Conservation (phyloP, 192 early-diverging fungal species). For the Podila epicladia region DNA sequence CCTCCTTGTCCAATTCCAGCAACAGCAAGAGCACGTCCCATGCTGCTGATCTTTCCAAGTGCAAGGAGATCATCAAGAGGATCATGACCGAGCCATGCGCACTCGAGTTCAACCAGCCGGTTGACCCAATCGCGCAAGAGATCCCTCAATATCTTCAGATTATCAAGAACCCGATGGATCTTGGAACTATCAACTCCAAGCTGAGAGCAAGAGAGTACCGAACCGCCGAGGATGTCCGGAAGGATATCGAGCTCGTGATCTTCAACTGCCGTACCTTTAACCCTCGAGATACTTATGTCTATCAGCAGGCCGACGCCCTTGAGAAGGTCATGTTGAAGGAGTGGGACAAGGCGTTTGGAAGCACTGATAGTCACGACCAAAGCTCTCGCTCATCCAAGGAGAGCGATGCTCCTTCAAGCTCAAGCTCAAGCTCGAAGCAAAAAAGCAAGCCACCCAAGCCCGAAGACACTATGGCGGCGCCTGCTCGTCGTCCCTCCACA, state of each 20-base stretch:
- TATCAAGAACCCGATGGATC: constrained; percentile 79
- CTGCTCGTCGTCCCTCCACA: background rate
- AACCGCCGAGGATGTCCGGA: constrained; percentile 56
- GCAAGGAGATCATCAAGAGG: constrained; percentile 51
- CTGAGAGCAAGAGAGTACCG: constrained; percentile 66
- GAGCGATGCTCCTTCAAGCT: no score
- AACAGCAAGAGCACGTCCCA: constrained; percentile 6
- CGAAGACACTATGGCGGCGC: constrained; percentile 8
- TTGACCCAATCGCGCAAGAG: constrained; percentile 64
- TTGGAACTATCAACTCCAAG: constrained; percentile 70
- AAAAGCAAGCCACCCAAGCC: constrained; percentile 26
- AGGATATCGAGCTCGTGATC: constrained; percentile 69
- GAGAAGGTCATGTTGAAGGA: constrained; percentile 51
- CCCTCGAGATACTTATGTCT: constrained; percentile 57
- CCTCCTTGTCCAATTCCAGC: background rate
- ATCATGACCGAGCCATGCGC: constrained; percentile 66
- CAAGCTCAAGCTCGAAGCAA: constrained; percentile 4
- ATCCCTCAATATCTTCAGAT: constrained; percentile 72
- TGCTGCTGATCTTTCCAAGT: constrained; percentile 39
- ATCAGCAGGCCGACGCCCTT: constrained; percentile 60
- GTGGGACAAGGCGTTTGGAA: constrained; percentile 52
- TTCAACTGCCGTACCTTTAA: constrained; percentile 77
- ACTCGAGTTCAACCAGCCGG: constrained; percentile 72
- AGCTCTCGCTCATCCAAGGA: background rate
- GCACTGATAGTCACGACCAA: background rate